Conservation (phyloP, 225 moss, liverwort and hornwort genomes). For the Sphagnum tenellum region DNA sequence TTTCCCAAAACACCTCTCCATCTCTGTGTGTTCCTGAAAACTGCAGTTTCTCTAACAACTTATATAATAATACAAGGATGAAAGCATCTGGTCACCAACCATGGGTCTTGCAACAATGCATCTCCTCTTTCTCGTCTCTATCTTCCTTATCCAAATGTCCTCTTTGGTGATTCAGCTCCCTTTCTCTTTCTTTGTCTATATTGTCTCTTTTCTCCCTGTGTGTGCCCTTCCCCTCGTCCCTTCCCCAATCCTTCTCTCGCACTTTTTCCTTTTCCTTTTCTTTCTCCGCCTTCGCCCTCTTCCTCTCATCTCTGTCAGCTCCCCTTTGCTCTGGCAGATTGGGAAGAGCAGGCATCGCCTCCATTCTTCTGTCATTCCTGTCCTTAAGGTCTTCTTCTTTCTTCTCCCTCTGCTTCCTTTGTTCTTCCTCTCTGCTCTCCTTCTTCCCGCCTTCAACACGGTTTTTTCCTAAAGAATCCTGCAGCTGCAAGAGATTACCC, state of each 20-base stretch:
- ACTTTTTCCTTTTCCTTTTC: slow-evolving; percentile 45
- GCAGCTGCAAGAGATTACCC: too few species aligned
- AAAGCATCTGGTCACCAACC: slow-evolving; percentile 19
- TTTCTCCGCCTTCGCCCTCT: slow-evolving; percentile 35
- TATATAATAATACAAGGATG: too few species aligned
- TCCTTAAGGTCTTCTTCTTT: slow-evolving; percentile 21
- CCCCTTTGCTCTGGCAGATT: slow-evolving; percentile 7
- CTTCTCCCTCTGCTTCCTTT: slow-evolving; percentile 44
- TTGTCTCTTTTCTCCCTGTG: slow-evolving; percentile 49
- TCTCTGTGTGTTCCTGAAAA: too few species aligned
- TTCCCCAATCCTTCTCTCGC: slow-evolving; percentile 26
- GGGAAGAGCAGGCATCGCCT: too few species aligned
- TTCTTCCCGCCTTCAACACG: too few species aligned
- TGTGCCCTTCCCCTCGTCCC: slow-evolving; percentile 37
- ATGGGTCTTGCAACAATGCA: slow-evolving; percentile 40
- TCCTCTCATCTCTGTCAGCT: slow-evolving; percentile 36
- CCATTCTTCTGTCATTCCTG: slow-evolving; percentile 9
- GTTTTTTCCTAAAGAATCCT: too few species aligned
- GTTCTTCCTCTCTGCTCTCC: slow-evolving; percentile 28
- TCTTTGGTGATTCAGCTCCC: slow-evolving; percentile 41
- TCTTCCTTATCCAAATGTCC: slow-evolving; percentile 3
- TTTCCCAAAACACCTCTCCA: too few species aligned
- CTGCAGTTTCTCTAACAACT: too few species aligned
- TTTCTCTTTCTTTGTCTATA: slow-evolving; percentile 36
- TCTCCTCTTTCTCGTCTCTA: too few species aligned